A percentile compares a stretch with the other conserved stretches of the same genome.
phyloP scores from a whole-genome alignment of 2,329 filamentous ascomycete species.

The Aspergillus piperis region DNA sequence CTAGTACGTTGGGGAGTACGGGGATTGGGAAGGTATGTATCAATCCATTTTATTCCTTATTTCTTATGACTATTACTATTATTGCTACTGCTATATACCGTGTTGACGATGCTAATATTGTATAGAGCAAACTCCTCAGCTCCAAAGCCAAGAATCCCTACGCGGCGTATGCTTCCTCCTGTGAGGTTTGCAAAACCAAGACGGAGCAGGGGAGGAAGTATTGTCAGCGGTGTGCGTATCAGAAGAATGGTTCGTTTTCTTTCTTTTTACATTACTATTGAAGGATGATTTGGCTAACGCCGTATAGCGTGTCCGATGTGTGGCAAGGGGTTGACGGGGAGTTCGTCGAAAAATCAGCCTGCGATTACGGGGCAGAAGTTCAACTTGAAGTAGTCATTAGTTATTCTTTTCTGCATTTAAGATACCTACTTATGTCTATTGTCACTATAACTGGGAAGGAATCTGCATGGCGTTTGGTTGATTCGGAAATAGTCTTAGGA shows the following conservation, averaged over 20 bases:
- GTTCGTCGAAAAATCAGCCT: constrained; percentile 50
- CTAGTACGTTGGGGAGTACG: constrained; percentile 56
- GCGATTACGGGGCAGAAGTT: constrained; percentile 63
- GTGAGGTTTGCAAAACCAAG: constrained; percentile 64
- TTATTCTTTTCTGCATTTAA: neutral
- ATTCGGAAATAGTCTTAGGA: neutral
- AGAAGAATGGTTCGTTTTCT: constrained; percentile 55
- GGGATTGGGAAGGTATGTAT: constrained; percentile 59
- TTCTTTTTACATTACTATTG: neutral
- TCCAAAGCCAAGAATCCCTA: constrained; percentile 68
- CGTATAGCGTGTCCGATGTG: constrained; percentile 62
- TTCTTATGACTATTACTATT: neutral
- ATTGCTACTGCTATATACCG: neutral
- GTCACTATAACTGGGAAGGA: neutral
- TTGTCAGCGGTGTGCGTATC: constrained; percentile 65
- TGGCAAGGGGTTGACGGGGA: constrained; percentile 57
- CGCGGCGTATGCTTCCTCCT: constrained; percentile 63
- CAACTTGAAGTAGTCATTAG: constrained; percentile 55
- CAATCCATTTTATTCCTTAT: neutral
- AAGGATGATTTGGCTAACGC: constrained; percentile 18
- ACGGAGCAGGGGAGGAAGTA: constrained; percentile 62
- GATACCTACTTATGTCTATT: constrained; percentile 4
- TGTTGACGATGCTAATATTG: neutral
- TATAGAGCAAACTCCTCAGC: constrained; percentile 61
- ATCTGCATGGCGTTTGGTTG: constrained; percentile 17